Conservation (phyloP, 2,329 filamentous ascomycete genomes). For the Cryoendolithus antarcticus region DNA sequence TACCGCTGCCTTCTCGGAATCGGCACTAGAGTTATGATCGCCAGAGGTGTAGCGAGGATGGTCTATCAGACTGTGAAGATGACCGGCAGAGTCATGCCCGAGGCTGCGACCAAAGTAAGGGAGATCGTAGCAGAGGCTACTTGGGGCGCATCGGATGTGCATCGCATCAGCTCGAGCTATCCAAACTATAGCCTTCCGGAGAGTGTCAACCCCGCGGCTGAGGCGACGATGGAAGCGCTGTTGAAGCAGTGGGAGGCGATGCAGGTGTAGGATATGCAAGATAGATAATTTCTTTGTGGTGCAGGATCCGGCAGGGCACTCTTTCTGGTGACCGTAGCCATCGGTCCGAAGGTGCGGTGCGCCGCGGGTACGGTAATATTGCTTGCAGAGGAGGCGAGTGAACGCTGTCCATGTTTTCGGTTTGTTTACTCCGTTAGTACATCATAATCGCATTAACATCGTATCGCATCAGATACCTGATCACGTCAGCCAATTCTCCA, state of each 20-base stretch:
- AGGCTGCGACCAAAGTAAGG: not conserved
- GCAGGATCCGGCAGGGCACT: too few species aligned
- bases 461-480: too few species aligned
- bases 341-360: too few species aligned
- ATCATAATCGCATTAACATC: too few species aligned
- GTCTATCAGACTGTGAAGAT: not conserved
- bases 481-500: too few species aligned
- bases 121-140: not conserved
- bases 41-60: constrained; percentile 1
- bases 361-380: too few species aligned
- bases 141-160: not conserved
- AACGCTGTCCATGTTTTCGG: too few species aligned
- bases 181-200: not conserved
- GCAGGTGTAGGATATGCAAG: too few species aligned
- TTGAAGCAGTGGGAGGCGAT: not conserved
- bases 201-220: not conserved
- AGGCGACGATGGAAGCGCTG: not conserved
- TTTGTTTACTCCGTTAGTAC: too few species aligned
- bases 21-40: constrained; percentile 3
- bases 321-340: too few species aligned
- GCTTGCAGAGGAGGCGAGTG: too few species aligned
- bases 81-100: not conserved
- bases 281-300: too few species aligned
- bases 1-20: constrained; percentile 2
- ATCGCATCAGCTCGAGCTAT: not conserved